Base-by-base conservation (phyloP, 78 protist species). In the Trichosphaerium sp. region DNA sequence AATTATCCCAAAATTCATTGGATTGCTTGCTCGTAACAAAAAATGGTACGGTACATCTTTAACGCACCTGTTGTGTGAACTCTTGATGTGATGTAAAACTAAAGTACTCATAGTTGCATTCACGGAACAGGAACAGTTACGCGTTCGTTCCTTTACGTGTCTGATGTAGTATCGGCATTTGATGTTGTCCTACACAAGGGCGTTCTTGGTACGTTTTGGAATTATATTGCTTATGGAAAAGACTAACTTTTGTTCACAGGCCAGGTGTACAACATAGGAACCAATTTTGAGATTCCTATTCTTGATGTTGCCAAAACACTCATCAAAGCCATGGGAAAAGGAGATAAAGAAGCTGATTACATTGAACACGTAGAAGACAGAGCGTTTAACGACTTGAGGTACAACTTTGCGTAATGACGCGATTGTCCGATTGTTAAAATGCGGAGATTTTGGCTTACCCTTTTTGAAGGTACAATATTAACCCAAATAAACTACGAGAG, bases 1-100 rank as follows among this genome's bases (percentile, higher is more conserved):
- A 69, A 65, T 91, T 21, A 85, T 93, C 34, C 97, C 97, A n/a
- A 90, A 93, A 75, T 89, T 92, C 44, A 60, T 90, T 15, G 28
- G 15, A 28, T 81, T 64, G 14, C 26, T 71, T 51, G 42, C 68
- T 28, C 60, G 35, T 12, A 52, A 57, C 28, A 26, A 69, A 32
- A 55, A 52, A 54, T 85, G 85, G 65, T 56, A 35, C 43, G 29
- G 42, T 48, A 1, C 35, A 8, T 26, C 25, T 14, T 59, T 11
- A 18, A 23, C 54, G 32, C 34, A 43, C n/a, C n/a, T n/a, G n/a
- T n/a, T n/a, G n/a, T n/a, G 34, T 7, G 40, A 41, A 4, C 49
- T 39, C 35, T 4, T 15, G 21, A 25, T 3, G 44, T 54, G 7
- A n/a, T 10, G 49, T 11, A 31, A 8, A 26, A 56, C 42, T 3